Evolutionary conservation across 768 basidiomycete species (phyloP).

Genomic region (Phanerochaete sordida): DNA sequence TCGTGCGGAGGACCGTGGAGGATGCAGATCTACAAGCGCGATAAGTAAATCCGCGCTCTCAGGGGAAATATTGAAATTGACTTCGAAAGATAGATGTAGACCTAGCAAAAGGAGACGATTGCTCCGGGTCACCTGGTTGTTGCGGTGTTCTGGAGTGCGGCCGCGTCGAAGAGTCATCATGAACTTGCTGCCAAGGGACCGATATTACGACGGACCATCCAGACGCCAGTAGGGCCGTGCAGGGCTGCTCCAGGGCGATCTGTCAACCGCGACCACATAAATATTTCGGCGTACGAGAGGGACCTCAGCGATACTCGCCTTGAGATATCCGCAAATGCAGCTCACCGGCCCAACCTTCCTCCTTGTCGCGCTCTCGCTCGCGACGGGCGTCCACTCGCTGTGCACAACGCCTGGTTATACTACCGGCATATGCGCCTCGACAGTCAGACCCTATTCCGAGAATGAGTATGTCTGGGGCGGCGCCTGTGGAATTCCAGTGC

Average conservation of each 20-base stretch:
- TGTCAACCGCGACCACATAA: too few relatives aligned
- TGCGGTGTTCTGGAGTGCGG: too few relatives aligned
- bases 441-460: constrained; percentile 2
- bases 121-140: too few relatives aligned
- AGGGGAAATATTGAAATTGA: too few relatives aligned
- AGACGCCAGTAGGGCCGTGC: too few relatives aligned
- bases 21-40: constrained; percentile 14
- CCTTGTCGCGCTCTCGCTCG: background rate
- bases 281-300: too few relatives aligned
- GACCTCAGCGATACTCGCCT: background rate
- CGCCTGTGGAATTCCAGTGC: background rate
- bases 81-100: too few relatives aligned
- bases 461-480: constrained; percentile 8
- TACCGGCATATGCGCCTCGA: background rate
- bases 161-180: too few relatives aligned
- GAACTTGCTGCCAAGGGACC: too few relatives aligned
- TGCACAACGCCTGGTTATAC: background rate
- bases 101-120: too few relatives aligned
- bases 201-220: too few relatives aligned
- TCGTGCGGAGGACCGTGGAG: constrained; percentile 20
- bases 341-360: background rate
- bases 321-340: background rate
- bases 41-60: background rate
- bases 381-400: background rate
- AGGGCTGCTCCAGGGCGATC: too few relatives aligned